Conservation (phyloP, 345 rosid genomes). For the Pugionium dolabratum region DNA sequence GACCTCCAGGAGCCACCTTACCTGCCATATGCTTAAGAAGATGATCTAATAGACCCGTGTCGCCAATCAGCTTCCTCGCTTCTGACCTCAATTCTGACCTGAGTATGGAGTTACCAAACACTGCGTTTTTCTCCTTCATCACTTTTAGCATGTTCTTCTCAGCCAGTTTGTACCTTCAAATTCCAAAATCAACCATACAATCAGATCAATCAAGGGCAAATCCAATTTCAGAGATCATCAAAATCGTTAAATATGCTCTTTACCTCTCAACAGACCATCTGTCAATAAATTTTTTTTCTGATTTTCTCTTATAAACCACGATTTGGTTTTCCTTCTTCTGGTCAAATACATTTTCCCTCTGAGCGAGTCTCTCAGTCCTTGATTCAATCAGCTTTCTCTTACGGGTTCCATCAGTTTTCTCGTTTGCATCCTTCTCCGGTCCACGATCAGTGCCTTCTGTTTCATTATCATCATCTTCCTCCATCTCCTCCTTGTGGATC, state of each 20-base stretch:
- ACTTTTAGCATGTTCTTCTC: constrained; percentile 85
- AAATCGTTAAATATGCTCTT: neutral
- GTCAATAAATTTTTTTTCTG: constrained; percentile 45
- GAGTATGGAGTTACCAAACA: constrained; percentile 63
- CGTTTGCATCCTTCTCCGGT: constrained; percentile 14
- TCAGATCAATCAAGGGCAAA: neutral
- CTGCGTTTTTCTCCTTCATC: constrained; percentile 77
- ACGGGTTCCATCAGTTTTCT: constrained; percentile 12
- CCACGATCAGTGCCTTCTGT: constrained; percentile 1
- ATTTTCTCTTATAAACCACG: constrained; percentile 47
- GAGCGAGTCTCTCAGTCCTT: constrained; percentile 26
- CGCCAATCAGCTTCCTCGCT: constrained; percentile 91
- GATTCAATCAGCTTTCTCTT: constrained; percentile 49
- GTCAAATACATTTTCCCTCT: constrained; percentile 41
- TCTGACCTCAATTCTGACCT: constrained; percentile 74
- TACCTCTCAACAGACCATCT: constrained; percentile 90
- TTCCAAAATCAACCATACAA: constrained; percentile 31
- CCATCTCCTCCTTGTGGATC: constrained; percentile 10
- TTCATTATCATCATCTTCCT: too few species aligned
- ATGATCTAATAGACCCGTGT: constrained; percentile 93
- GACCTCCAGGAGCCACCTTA: constrained; percentile 87
- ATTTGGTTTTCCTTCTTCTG: constrained; percentile 44
- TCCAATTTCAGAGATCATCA: constrained; percentile 14
- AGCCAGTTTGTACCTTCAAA: constrained; percentile 71
- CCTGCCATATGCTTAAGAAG: constrained; percentile 96